phyloP scores from a whole-genome alignment of 345 rosid species.

The Camelina hispida region DNA sequence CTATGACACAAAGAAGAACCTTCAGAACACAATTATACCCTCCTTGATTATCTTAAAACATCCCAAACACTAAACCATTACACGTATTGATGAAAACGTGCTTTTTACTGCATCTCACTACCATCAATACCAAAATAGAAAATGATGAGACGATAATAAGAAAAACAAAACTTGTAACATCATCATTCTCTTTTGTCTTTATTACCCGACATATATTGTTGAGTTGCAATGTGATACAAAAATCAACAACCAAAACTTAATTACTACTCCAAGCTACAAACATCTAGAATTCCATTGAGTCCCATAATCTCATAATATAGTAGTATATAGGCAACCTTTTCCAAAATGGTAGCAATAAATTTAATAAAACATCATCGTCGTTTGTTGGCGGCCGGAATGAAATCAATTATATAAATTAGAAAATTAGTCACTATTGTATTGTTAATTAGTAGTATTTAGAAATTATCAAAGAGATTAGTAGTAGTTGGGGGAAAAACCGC shows the following conservation, averaged over 20 bases:
- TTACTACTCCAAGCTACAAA: slow-evolving; percentile 7
- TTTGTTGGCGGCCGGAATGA: neutral
- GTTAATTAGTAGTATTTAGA: too few relatives aligned
- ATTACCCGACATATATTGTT: neutral
- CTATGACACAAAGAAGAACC: neutral
- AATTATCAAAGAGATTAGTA: neutral
- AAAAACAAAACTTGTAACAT: neutral
- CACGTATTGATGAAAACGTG: neutral
- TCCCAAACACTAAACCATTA: neutral
- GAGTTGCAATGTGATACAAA: neutral
- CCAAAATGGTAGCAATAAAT: neutral
- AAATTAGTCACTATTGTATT: neutral
- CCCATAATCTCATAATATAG: neutral
- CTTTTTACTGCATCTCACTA: slow-evolving; percentile 2
- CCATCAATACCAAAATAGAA: neutral
- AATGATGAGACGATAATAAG: neutral
- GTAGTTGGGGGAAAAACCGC: neutral
- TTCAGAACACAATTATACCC: neutral
- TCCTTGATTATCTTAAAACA: neutral
- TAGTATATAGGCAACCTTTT: neutral
- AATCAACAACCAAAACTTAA: neutral
- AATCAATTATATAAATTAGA: neutral
- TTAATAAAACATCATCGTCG: neutral
- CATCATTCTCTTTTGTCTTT: neutral
- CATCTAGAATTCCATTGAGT: neutral